phyloP scores from a whole-genome alignment of 2,329 filamentous ascomycete genomes.

The Colletotrichum falcatum region DNA sequence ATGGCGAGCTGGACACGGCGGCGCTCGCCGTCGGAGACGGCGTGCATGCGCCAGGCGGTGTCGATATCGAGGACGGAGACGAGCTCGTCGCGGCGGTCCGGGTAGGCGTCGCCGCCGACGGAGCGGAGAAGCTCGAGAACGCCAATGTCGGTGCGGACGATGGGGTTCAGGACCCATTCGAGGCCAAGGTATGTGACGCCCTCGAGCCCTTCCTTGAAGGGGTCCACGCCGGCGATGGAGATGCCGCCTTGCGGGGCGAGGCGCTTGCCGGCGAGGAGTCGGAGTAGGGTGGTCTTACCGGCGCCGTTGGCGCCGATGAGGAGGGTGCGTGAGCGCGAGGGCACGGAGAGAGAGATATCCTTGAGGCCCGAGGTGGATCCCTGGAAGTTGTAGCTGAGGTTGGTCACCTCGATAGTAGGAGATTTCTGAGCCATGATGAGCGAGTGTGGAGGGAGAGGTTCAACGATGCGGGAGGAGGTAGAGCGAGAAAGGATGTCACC shows the following conservation, averaged over 20 bases:
- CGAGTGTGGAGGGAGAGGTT: background rate
- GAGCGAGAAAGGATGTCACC: background rate
- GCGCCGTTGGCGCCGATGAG: slow-evolving; percentile 97
- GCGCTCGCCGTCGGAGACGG: slow-evolving; percentile 92
- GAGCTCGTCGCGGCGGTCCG: slow-evolving; percentile 86
- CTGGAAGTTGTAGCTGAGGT: slow-evolving; percentile 89
- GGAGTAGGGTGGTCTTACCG: slow-evolving; percentile 95
- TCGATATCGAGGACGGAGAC: slow-evolving; percentile 93
- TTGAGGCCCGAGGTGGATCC: slow-evolving; percentile 84
- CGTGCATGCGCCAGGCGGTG: slow-evolving; percentile 92
- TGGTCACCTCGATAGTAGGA: slow-evolving; percentile 77
- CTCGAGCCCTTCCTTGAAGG: slow-evolving; percentile 89
- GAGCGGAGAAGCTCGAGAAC: slow-evolving; percentile 86
- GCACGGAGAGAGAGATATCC: slow-evolving; percentile 80
- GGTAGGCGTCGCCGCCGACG: slow-evolving; percentile 88
- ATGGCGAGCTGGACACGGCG: slow-evolving; percentile 94
- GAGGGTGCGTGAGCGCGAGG: slow-evolving; percentile 85
- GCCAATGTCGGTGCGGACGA: slow-evolving; percentile 94
- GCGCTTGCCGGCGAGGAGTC: slow-evolving; percentile 93
- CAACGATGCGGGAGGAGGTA: background rate
- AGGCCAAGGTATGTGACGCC: slow-evolving; percentile 97
- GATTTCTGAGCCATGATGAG: slow-evolving; percentile 44
- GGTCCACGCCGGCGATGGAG: slow-evolving; percentile 84
- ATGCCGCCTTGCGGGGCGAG: slow-evolving; percentile 84
- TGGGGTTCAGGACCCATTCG: slow-evolving; percentile 98